Evolutionary conservation across 2,329 filamentous ascomycete species (phyloP), one percentile per base, ranked within the genome.

Genomic region (Penicillium occitanis): DNA sequence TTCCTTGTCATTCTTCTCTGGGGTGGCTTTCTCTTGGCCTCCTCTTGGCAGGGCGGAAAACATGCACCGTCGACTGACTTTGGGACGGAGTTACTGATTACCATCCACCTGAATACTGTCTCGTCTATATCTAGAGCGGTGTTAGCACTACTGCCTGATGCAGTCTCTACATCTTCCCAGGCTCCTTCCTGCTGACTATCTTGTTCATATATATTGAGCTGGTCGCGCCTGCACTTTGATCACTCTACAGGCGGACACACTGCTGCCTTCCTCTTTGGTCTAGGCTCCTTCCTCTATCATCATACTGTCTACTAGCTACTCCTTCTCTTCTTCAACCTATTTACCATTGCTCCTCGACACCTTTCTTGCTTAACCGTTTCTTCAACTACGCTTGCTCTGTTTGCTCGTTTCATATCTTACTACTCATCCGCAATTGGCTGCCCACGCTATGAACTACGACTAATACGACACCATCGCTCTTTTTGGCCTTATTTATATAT

Each of bases 1-100:
- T 60, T 60, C 46, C 22, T 33, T 42, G 62, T 57, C 64, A 66
- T 66, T 66, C 64, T 40, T 65, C 58, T 61, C 62, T 48, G 44
- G 22, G 48, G 30, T 58, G 62, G 33, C 46, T 42, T 14, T 35
- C 28, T 58, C 64, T 66, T 66, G 64, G 64, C 64, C 30, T n/a
- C 28, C 37, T 63, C 64, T 66, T 66, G 64, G 64, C 64, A 66
- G 59, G 50, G 59, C 59, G 64, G 64, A 28, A 55, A 53, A 28
- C 57, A 62, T 58, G 51, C 60, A 25, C 48, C 11, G 28, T 19
- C 22, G 50, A 33, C 53, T 57, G 53, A 57, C 53, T 22, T 28
- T 30, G 6, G n/a, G 37, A 60, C 57, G 57, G 57, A 46, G 57
- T 60, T 30, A 60, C 40, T 60, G 40, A 53, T 57, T 25, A 4